Evolutionary conservation across 441 rosid species (phyloP).

Genomic region (Adansonia grandidieri): DNA sequence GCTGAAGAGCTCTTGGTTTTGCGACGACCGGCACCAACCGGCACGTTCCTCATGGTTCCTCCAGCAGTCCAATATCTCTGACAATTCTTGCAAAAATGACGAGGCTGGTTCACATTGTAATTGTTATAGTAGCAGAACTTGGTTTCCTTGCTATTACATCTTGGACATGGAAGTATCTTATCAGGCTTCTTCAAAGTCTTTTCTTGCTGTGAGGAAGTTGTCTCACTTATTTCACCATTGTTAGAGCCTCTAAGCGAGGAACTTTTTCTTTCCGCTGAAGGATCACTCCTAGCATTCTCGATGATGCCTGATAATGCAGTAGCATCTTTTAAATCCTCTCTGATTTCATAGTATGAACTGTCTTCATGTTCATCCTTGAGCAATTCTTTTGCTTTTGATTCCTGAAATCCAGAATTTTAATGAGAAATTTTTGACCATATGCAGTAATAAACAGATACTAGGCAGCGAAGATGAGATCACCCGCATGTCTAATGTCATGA

Average conservation of each 20-base stretch:
- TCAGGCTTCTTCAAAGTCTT: constrained; percentile 52
- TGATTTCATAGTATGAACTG: neutral
- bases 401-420: constrained; percentile 30
- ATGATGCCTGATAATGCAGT: constrained; percentile 36
- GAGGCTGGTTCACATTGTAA: constrained; percentile 69
- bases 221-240: constrained; percentile 45
- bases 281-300: constrained; percentile 34
- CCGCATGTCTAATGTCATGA: neutral
- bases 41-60: constrained; percentile 67
- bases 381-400: constrained; percentile 24
- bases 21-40: constrained; percentile 68
- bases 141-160: constrained; percentile 63
- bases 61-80: constrained; percentile 75
- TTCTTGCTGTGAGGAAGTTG: constrained; percentile 40
- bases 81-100: constrained; percentile 66
- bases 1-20: constrained; percentile 54
- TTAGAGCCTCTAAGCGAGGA: constrained; percentile 39
- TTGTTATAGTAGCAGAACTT: constrained; percentile 72
- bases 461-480: neutral
- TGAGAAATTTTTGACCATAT: neutral
- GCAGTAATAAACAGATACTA: neutral
- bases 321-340: constrained; percentile 31
- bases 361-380: constrained; percentile 28
- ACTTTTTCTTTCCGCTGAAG: constrained; percentile 39
- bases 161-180: constrained; percentile 61